Base-by-base conservation (phyloP, 2,329 filamentous ascomycete species). In the Seiridium cupressi region DNA sequence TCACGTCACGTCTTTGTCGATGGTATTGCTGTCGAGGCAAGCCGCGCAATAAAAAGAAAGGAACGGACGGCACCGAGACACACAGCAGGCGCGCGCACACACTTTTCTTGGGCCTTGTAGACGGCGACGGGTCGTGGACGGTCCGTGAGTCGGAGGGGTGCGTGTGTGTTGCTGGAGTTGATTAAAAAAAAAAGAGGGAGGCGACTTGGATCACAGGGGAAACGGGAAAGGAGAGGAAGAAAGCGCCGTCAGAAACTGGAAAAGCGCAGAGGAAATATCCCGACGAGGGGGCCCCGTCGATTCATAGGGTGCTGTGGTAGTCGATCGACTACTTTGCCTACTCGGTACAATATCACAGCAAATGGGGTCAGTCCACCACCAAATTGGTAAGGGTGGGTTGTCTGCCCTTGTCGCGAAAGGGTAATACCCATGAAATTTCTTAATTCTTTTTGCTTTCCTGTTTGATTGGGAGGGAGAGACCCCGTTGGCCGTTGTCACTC, bases 311-410 rank as follows among this genome's bases (percentile, higher is more conserved):
- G 35, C 47, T 49, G 47, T 49, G 47, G 26, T 32, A 32, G 47
- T 53, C 9, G 13, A 53, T 53, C 49, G 13, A 53, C 38, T n/a
- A 32, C 49, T 32, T 53, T 53, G 2, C 49, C 32, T 53, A 35
- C 32, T 53, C 49, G 49, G 49, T 53, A 53, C 49, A 53, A 53
- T 53, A 53, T 36, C 46, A 58, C 38, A 49, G 49, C 44, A n/a
- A 35, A 44, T 26, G 13, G 32, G 18, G 44, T 18, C 42, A 36
- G 38, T 36, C 38, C 40, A 44, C 40, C 55, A 57, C 53, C 53
- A 48, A 57, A 57, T 35, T 57, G 55, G 40, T 36, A 57, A 47
- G n/a, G 55, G 55, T 42, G 55, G 55, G 40, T 44, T 44, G 53
- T 57, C 44, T 57, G 40, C 18, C 18, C 44, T 57, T 57, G 53